Percentiles rank a stretch among this genome's conserved stretches.
Evolutionary conservation across 2,329 filamentous ascomycete species (phyloP).

Genomic region (Akanthomyces uredinophilus): DNA sequence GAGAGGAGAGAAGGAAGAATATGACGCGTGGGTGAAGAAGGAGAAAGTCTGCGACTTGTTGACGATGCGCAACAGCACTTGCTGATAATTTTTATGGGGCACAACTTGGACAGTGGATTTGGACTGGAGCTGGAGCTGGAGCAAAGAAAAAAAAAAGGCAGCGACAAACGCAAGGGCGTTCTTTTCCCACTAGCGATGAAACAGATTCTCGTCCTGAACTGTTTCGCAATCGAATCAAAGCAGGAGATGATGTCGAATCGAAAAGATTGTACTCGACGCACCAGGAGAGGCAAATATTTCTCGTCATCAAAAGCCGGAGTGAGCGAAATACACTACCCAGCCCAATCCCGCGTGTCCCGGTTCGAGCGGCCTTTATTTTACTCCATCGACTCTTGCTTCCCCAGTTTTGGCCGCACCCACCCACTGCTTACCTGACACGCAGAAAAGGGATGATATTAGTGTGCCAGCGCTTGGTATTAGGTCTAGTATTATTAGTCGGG

Average conservation of each 20-base stretch:
- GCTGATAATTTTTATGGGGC: not conserved
- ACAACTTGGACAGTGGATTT: too few species aligned
- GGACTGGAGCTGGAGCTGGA: too few species aligned
- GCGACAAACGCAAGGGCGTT: too few species aligned
- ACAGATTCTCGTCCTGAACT: not conserved
- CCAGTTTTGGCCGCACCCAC: conserved; percentile 1
- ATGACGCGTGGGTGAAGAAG: not conserved
- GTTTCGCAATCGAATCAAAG: not conserved
- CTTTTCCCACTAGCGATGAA: not conserved
- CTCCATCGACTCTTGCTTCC: not conserved
- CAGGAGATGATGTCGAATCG: not conserved
- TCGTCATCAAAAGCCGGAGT: not conserved
- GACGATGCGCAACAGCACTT: not conserved
- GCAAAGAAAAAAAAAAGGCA: too few species aligned
- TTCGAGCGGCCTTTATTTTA: not conserved
- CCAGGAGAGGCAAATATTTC: not conserved
- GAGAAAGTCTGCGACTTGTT: not conserved
- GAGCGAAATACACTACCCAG: not conserved
- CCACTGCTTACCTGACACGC: not conserved
- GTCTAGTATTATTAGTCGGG: not conserved
- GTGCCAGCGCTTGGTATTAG: not conserved
- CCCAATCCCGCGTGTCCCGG: conserved; percentile 2
- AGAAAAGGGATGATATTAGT: not conserved
- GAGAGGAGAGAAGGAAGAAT: not conserved
- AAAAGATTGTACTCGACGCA: not conserved